Evolutionary conservation across 2,329 filamentous ascomycete species (phyloP).

Genomic region (Dendryphion nanum): DNA sequence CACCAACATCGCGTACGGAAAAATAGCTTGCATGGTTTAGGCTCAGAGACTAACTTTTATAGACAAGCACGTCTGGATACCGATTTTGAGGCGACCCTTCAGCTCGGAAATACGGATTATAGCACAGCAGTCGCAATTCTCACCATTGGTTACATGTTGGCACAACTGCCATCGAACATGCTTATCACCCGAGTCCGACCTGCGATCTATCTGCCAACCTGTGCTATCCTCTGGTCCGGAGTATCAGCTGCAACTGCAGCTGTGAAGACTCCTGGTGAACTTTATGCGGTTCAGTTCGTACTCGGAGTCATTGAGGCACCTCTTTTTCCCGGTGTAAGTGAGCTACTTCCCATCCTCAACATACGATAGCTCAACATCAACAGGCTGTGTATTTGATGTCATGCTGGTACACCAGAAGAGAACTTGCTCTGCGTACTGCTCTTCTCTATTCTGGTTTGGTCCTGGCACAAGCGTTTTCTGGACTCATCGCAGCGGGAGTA

Average conservation of each 20-base stretch:
- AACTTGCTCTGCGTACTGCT: constrained; percentile 1
- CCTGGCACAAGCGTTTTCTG: constrained; percentile 1
- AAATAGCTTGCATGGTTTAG: not conserved
- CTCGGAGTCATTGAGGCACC: not conserved
- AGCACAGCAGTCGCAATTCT: constrained; percentile 12
- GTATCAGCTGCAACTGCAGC: constrained; percentile 7
- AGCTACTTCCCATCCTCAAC: no score
- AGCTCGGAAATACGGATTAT: constrained; percentile 14
- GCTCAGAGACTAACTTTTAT: not conserved
- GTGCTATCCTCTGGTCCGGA: constrained; percentile 9
- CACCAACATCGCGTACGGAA: not conserved
- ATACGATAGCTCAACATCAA: no score
- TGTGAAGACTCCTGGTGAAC: not conserved
- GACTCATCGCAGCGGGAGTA: constrained; percentile 1
- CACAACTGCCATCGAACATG: constrained; percentile 6
- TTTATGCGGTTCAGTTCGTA: not conserved
- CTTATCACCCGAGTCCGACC: constrained; percentile 10
- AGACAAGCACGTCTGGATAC: not conserved
- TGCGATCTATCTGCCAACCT: constrained; percentile 9
- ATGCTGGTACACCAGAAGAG: not conserved
- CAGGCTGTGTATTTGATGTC: not conserved
- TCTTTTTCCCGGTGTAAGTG: not conserved
- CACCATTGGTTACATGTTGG: constrained; percentile 5
- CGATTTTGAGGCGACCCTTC: constrained; percentile 3
- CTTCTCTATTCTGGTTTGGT: not conserved